Evolutionary conservation across 2,329 filamentous ascomycete genomes (phyloP), one percentile per base, ranked within the genome.

Genomic region (Orbilia ellipsospora): DNA sequence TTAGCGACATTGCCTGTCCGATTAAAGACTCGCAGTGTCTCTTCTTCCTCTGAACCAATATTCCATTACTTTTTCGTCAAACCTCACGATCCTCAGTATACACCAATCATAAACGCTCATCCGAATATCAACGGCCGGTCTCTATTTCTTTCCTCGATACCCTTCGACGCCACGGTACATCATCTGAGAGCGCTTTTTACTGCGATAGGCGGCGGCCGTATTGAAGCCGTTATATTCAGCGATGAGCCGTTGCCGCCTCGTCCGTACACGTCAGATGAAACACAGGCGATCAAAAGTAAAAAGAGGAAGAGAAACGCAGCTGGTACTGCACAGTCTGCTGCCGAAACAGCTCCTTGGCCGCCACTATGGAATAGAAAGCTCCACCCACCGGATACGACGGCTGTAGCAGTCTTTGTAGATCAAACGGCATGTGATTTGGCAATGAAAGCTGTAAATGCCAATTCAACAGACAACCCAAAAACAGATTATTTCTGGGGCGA

Each of bases 61-160:
- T 88, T 88, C 59, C 95, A 98, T 84, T 92, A 94, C 83, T 85
- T 98, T 80, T 97, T 97, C 84, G 84, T 98, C 66, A 92, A 92
- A 78, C 89, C 89, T 66, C 94, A 98, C 83, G 87, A 90, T 54
- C 93, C 94, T 75, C 92, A 91, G 83, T 77, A 77, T 31, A 77
- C 73, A 0, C 67, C 65, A 13, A 55, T 72, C 10, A 72, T 77
- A 31, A 72, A 67, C 18, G 73, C 73, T 16, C 42, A 87, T 92
- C 48, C 89, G 92, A 13, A 91, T 90, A 6, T 85, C 82, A 91
- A 94, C 79, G 84, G 88, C 15, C 90, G 94, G 79, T 93, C 92
- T 76, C 86, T 99, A 16, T 99, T 97, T 83, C 81, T 96, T n/a
- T 91, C 94, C 77, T 98, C 99, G 80, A 84, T 96, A 0, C 95